Evolutionary conservation across 306 rosid species (phyloP), one percentile per base, ranked within the genome.

Genomic region (Alnus glutinosa): DNA sequence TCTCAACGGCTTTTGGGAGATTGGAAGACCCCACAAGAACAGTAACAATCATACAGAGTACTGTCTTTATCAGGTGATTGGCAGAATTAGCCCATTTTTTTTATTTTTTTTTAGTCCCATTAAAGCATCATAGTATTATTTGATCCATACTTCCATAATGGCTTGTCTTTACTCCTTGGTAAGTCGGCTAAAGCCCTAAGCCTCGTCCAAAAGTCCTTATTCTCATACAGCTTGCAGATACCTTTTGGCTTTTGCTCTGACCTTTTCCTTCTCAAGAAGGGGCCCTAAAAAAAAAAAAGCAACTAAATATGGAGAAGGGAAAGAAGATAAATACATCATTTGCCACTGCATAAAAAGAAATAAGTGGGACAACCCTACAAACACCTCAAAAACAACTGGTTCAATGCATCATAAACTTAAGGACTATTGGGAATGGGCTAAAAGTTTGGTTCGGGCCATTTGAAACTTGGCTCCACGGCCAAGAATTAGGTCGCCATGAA

Each of bases 121-220:
- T 5, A 4, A 7, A 34, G 1, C 2, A 1, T 2, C 14, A 36
- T 15, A 32, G 49, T 37, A 66, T 66, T 34, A 15, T 66, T 37
- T 6, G 37, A 37, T 18, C 3, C 13, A 9, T 15, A 3, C 76
- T 55, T 55, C 73, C 82, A 74, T 59, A n/a, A 55, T 46, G 81
- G 74, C 88, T 75, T 81, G 83, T 75, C 81, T 80, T 70, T 15
- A 0, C 49, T 46, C 9, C 1, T 46, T 46, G 9, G 12, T 73
- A 32, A 32, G 37, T 64, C 64, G 39, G 85, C 85, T 74, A 10
- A 28, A 16, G 80, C 37, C 37, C 2, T 2, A 34, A 34, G 85
- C 83, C 11, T 84, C 51, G 12, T 42, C 37, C 36, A 16, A 34
- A 34, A 34, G 70, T 23, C 42, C 10, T 12, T 1, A 63, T 54